These are phyloP conservation scores for Nyctanthes arbortristis DNA, from an alignment of 257 asterid genomes.

Conservation along the genomic window DNA sequence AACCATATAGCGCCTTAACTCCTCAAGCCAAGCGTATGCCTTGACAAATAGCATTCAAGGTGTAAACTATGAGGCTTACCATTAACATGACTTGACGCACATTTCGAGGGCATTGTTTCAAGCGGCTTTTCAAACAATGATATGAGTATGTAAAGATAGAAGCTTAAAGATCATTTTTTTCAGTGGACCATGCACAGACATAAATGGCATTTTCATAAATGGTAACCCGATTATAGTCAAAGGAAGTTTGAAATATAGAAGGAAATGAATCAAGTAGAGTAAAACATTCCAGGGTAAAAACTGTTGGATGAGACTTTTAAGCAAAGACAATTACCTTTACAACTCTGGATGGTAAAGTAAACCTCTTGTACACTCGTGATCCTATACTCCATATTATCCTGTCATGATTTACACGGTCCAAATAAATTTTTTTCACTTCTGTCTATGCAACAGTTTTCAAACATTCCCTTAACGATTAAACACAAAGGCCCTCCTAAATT, in stretches of 20 bases:
- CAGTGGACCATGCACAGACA: neutral
- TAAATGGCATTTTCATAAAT: constrained; percentile 3
- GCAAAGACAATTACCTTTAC: constrained; percentile 55
- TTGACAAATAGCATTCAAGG: no score
- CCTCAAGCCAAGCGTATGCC: no score
- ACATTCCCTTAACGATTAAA: neutral
- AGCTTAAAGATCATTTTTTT: neutral
- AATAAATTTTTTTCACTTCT: constrained; percentile 19
- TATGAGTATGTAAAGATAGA: neutral
- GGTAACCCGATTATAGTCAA: neutral
- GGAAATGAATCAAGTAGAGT: neutral
- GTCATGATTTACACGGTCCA: constrained; percentile 29
- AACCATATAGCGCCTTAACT: no score
- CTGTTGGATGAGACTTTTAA: neutral
- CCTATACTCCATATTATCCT: constrained; percentile 97
- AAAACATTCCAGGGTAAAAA: constrained; percentile 13
- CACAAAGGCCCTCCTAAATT: no score
- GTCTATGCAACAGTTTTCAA: constrained; percentile 7
- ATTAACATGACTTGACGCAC: neutral
- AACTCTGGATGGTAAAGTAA: constrained; percentile 74
- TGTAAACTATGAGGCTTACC: no score
- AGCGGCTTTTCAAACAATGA: neutral
- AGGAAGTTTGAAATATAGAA: constrained; percentile 1
- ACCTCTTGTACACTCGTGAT: constrained; percentile 72
- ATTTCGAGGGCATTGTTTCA: neutral